These are phyloP conservation scores for Malus hybrid DNA, from an alignment of 331 rosid species.

Conservation along the genomic window DNA sequence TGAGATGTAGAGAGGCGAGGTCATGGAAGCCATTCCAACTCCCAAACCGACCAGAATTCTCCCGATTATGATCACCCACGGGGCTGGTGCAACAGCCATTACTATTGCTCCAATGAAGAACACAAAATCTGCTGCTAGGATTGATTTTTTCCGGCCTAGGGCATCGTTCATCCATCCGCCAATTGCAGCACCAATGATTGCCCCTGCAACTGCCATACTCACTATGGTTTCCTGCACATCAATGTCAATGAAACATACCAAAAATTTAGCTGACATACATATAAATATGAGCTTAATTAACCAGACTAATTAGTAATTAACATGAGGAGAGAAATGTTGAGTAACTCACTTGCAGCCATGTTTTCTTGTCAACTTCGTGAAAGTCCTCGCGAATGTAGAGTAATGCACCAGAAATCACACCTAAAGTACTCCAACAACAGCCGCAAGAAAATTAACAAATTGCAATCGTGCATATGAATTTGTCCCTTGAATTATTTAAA, in stretches of 20 bases:
- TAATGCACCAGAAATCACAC: slow-evolving; percentile 87
- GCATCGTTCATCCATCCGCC: slow-evolving; percentile 78
- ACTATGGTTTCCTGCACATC: slow-evolving; percentile 60
- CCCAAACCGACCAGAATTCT: slow-evolving; percentile 75
- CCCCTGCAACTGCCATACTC: slow-evolving; percentile 84
- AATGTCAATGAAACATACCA: not conserved
- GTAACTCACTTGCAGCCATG: slow-evolving; percentile 62
- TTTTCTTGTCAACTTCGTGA: slow-evolving; percentile 40
- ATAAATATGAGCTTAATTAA: not conserved
- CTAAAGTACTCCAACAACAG: slow-evolving; percentile 13
- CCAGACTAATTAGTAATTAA: not conserved
- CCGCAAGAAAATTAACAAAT: not conserved
- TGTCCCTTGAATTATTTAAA: not conserved
- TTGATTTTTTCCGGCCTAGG: slow-evolving; percentile 52
- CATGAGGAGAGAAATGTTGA: not conserved
- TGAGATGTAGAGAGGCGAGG: slow-evolving; percentile 74
- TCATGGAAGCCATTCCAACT: slow-evolving; percentile 92
- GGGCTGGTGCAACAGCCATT: slow-evolving; percentile 62
- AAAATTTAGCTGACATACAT: not conserved
- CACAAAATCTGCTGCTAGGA: slow-evolving; percentile 44
- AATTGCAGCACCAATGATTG: slow-evolving; percentile 71
- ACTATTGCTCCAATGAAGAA: slow-evolving; percentile 56
- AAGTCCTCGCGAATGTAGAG: slow-evolving; percentile 73
- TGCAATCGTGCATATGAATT: not conserved
- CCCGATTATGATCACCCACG: slow-evolving; percentile 61